These are phyloP conservation scores for Zygoascus ofunaensis DNA, from an alignment of 805 yeast species.

Conservation along the genomic window DNA sequence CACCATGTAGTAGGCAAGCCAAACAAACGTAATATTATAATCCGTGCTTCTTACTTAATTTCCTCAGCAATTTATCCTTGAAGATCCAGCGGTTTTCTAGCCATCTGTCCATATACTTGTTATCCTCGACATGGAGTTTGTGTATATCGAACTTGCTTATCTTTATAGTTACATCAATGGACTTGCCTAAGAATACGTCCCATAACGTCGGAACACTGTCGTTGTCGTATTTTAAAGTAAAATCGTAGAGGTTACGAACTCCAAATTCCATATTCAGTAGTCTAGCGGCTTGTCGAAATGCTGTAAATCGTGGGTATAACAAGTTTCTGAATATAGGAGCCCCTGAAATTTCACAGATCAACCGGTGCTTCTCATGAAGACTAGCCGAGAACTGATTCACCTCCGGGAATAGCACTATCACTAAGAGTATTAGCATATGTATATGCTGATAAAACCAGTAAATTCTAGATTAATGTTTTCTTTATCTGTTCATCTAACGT, in stretches of 20 bases:
- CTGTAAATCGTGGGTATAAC: slow-evolving; percentile 63
- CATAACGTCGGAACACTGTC: neutral
- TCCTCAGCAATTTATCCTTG: slow-evolving; percentile 47
- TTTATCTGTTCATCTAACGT: too few species aligned
- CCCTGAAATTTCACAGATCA: slow-evolving; percentile 46
- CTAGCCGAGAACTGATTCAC: slow-evolving; percentile 44
- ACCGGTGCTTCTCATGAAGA: slow-evolving; percentile 40
- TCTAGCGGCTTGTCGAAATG: slow-evolving; percentile 22
- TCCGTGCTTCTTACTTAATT: neutral
- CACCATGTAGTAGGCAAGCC: too few species aligned
- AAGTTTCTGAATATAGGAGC: slow-evolving; percentile 53
- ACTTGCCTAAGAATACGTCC: neutral
- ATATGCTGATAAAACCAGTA: slow-evolving; percentile 2
- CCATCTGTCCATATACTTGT: slow-evolving; percentile 43
- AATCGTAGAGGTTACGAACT: slow-evolving; percentile 38
- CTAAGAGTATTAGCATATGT: slow-evolving; percentile 28
- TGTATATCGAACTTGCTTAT: slow-evolving; percentile 13
- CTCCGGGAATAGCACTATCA: slow-evolving; percentile 79
- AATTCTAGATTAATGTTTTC: slow-evolving; percentile 2
- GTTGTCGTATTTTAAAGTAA: slow-evolving; percentile 40
- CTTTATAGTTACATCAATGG: neutral
- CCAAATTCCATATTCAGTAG: slow-evolving; percentile 17
- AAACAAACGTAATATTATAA: too few species aligned
- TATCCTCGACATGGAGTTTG: slow-evolving; percentile 11
- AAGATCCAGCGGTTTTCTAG: slow-evolving; percentile 63